Evolutionary conservation across 164 flowering plant genomes (phyloP).

Genomic region (Kalanchoe fedtschenkoi): DNA sequence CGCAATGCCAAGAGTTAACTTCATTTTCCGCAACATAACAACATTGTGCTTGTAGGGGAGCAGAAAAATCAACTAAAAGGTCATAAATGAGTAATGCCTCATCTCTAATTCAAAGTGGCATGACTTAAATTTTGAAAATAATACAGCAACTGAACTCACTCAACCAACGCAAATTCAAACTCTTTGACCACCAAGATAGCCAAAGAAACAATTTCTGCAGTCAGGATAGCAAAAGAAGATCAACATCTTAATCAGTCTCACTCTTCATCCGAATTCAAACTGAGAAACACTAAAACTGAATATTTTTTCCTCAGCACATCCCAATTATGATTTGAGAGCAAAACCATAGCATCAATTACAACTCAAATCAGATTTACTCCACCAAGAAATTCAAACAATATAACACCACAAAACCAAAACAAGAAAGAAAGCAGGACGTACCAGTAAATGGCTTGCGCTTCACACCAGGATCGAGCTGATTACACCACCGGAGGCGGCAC

Average conservation of each 20-base stretch:
- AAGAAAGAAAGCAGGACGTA: slow-evolving; percentile 8
- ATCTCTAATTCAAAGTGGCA: background rate
- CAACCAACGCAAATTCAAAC: background rate
- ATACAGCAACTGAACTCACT: background rate
- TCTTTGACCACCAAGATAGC: background rate
- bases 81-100: background rate
- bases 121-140: background rate
- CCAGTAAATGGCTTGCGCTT: slow-evolving; percentile 72
- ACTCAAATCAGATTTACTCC: background rate
- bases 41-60: background rate
- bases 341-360: background rate
- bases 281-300: background rate
- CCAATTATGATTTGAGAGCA: background rate
- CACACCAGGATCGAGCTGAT: slow-evolving; percentile 54
- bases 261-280: background rate
- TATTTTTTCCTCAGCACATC: background rate
- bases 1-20: too few species aligned
- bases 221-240: background rate
- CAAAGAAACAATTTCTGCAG: background rate
- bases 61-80: background rate
- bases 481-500: slow-evolving; percentile 48
- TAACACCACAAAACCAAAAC: background rate
- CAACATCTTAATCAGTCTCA: background rate
- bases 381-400: background rate
- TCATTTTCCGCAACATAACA: background rate